A percentile compares a stretch with the other conserved stretches of the same genome.
These are phyloP conservation scores for Lactuca saligna DNA, from an alignment of 129 eudicot species.

Conservation along the genomic window DNA sequence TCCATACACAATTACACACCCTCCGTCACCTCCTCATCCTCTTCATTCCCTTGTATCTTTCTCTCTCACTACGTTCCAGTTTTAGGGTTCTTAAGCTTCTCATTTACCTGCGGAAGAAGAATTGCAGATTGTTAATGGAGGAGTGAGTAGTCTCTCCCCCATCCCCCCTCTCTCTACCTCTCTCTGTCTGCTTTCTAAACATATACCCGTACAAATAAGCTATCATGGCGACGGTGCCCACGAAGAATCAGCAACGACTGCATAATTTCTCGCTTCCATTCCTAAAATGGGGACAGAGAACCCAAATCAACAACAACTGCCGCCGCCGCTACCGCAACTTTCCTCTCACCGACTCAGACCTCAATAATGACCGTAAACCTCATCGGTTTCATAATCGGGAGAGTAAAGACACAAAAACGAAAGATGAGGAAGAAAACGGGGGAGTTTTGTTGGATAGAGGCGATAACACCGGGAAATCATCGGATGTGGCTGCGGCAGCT, in stretches of 20 bases:
- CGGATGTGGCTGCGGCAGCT: slow-evolving; percentile 22
- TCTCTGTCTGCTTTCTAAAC: slow-evolving; percentile 1
- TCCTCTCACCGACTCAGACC: slow-evolving; percentile 14
- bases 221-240: slow-evolving; percentile 28
- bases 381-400: neutral
- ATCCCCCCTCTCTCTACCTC: neutral
- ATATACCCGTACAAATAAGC: neutral
- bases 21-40: slow-evolving; percentile 21
- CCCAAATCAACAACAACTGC: slow-evolving; percentile 23
- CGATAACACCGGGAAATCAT: neutral
- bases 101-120: neutral
- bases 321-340: slow-evolving; percentile 23
- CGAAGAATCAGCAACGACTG: slow-evolving; percentile 33
- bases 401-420: neutral
- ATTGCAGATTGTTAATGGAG: neutral
- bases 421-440: slow-evolving; percentile 1
- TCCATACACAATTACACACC: neutral
- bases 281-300: slow-evolving; percentile 39
- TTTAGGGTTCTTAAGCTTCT: slow-evolving; percentile 15
- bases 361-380: slow-evolving; percentile 4
- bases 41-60: neutral
- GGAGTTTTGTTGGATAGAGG: neutral
- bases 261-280: slow-evolving; percentile 38
- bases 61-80: slow-evolving; percentile 17
- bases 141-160: neutral